Percentiles rank a stretch among this genome's conserved stretches.
phyloP scores from a whole-genome alignment of 306 rosid genomes.

The Quercus alba region DNA sequence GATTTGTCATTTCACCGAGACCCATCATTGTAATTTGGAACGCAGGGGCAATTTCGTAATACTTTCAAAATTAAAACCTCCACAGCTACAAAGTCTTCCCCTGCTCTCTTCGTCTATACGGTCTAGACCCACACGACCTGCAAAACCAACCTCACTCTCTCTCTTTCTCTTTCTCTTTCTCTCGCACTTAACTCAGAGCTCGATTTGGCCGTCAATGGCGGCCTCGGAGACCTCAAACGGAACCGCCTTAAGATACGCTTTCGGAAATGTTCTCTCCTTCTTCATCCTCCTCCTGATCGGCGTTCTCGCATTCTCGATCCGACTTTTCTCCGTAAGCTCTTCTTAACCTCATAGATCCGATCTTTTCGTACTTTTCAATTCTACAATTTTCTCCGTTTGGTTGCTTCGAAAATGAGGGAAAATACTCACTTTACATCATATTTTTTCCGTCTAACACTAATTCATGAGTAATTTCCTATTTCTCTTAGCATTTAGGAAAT shows the following conservation, averaged over 20 bases:
- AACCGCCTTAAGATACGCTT: conserved; percentile 61
- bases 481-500: not conserved
- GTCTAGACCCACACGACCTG: not conserved
- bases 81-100: conserved; percentile 17
- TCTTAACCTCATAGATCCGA: conserved; percentile 48
- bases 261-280: conserved; percentile 77
- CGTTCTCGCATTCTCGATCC: conserved; percentile 98
- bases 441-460: too few species aligned
- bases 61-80: not conserved
- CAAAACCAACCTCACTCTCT: conserved; percentile 20
- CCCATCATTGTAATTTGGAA: conserved; percentile 10
- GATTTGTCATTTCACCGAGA: not conserved
- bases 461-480: too few species aligned
- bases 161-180: conserved; percentile 12
- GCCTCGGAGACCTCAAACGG: conserved; percentile 59
- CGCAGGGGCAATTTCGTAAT: not conserved
- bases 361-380: not conserved
- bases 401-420: conserved; percentile 7
- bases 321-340: conserved; percentile 91
- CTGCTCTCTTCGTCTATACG: too few species aligned
- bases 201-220: conserved; percentile 86
- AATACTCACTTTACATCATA: too few species aligned
- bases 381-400: not conserved
- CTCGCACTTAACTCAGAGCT: conserved; percentile 25
- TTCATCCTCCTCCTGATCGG: conserved; percentile 93